Evolutionary conservation across 2,329 filamentous ascomycete species (phyloP).

Genomic region (Aspergillus versicolor): DNA sequence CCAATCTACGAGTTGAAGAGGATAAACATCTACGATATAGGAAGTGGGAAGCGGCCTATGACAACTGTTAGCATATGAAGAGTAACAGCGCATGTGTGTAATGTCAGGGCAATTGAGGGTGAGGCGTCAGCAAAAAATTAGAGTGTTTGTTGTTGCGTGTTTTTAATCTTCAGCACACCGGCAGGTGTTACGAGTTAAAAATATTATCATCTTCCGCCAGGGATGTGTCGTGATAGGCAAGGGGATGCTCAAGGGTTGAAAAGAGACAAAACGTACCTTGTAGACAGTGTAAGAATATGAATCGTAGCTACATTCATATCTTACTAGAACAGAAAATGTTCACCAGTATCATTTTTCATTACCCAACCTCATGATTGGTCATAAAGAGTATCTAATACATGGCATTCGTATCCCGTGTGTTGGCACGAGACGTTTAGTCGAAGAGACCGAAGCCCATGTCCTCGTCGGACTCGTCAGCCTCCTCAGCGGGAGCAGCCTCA

Average conservation of each 20-base stretch:
- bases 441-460: conserved; percentile 77
- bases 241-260: conserved; percentile 3
- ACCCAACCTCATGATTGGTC: conserved; percentile 32
- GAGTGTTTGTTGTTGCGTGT: conserved; percentile 65
- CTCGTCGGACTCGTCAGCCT: conserved; percentile 65
- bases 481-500: conserved; percentile 59
- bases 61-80: conserved; percentile 12
- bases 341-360: conserved; percentile 33
- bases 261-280: conserved; percentile 24
- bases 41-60: neutral
- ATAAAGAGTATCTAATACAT: conserved; percentile 40
- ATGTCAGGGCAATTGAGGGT: neutral
- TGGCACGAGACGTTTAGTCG: conserved; percentile 49
- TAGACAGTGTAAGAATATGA: conserved; percentile 27
- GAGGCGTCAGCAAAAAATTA: conserved; percentile 68
- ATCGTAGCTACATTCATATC: conserved; percentile 37
- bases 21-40: too few relatives aligned
- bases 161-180: conserved; percentile 56
- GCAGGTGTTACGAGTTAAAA: conserved; percentile 62
- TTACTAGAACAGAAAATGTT: conserved; percentile 16
- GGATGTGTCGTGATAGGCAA: conserved; percentile 1
- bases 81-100: neutral
- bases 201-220: conserved; percentile 59
- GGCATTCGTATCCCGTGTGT: conserved; percentile 29
- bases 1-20: neutral